Conservation (phyloP, 2,329 filamentous ascomycete genomes). For the Pseudocercospora musae region DNA sequence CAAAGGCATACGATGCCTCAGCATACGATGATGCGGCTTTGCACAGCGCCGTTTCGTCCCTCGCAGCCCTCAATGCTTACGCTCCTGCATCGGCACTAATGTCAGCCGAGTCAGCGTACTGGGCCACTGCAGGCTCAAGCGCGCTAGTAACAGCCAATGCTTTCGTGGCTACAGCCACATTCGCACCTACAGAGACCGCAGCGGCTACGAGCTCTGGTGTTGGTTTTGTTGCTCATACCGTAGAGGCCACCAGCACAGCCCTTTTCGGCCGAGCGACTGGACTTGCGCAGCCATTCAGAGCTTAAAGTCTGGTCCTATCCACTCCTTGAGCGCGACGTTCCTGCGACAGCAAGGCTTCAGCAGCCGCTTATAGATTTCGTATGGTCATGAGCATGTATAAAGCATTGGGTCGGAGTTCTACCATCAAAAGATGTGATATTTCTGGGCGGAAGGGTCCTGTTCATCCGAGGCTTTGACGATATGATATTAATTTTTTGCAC, state of each 20-base stretch:
- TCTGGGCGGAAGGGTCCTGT: not conserved
- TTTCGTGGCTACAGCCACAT: constrained; percentile 1
- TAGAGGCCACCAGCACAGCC: constrained; percentile 10
- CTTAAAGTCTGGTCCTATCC: not conserved
- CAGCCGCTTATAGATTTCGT: constrained; percentile 1
- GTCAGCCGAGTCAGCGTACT: constrained; percentile 24
- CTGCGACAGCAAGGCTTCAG: not conserved
- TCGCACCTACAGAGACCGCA: constrained; percentile 16
- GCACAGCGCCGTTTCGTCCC: constrained; percentile 23
- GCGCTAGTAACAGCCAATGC: not conserved
- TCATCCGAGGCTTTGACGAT: not conserved
- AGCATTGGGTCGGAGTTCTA: not conserved
- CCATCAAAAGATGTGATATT: not conserved
- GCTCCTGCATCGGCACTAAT: constrained; percentile 20
- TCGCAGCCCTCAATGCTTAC: constrained; percentile 30
- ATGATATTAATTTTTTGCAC: not conserved
- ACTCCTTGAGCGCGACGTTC: not conserved
- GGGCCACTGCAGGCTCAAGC: constrained; percentile 12
- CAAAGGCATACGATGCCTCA: constrained; percentile 13
- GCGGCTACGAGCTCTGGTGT: constrained; percentile 21
- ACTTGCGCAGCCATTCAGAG: constrained; percentile 1
- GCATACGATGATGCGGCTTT: constrained; percentile 18
- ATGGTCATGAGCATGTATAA: not conserved
- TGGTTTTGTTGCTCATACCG: constrained; percentile 19
- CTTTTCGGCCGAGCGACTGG: constrained; percentile 14